Evolutionary conservation across 768 basidiomycete species (phyloP).

Genomic region (Baorangia bicolor): DNA sequence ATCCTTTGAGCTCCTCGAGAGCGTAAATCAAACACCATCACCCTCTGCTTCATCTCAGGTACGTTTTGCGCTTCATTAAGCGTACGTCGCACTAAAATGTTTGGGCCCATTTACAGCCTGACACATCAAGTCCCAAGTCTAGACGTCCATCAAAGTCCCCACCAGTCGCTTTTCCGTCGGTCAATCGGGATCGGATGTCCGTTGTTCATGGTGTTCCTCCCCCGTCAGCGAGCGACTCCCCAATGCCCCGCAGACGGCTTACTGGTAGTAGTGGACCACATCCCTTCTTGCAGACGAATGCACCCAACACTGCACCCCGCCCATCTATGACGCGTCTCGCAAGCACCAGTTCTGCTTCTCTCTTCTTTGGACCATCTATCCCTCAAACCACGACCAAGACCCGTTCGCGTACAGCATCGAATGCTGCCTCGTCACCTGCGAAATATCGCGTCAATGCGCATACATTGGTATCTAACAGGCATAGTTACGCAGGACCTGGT

Average conservation of each 20-base stretch:
- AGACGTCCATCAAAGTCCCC: conserved; percentile 14
- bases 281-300: conserved; percentile 32
- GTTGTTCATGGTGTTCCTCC: conserved; percentile 37
- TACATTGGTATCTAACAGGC: conserved; percentile 46
- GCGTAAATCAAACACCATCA: conserved; percentile 44
- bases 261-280: conserved; percentile 36
- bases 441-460: conserved; percentile 16
- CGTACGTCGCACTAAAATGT: not conserved
- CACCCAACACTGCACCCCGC: conserved; percentile 28
- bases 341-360: conserved; percentile 53
- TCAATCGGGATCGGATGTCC: conserved; percentile 39
- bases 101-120: conserved; percentile 6
- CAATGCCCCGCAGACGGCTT: conserved; percentile 53
- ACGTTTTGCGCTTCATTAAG: not conserved
- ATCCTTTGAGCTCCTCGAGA: conserved; percentile 62
- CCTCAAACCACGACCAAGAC: conserved; percentile 27
- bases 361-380: conserved; percentile 61
- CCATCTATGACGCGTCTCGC: conserved; percentile 50
- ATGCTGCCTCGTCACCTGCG: conserved; percentile 2
- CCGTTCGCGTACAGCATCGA: conserved; percentile 26
- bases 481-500: conserved; percentile 62
- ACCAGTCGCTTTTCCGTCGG: conserved; percentile 38
- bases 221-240: conserved; percentile 52
- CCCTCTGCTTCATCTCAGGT: conserved; percentile 35
- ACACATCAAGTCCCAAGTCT: conserved; percentile 15